Conservation (phyloP, 768 basidiomycete genomes). For the Lanmaoa pseudosensibilis region DNA sequence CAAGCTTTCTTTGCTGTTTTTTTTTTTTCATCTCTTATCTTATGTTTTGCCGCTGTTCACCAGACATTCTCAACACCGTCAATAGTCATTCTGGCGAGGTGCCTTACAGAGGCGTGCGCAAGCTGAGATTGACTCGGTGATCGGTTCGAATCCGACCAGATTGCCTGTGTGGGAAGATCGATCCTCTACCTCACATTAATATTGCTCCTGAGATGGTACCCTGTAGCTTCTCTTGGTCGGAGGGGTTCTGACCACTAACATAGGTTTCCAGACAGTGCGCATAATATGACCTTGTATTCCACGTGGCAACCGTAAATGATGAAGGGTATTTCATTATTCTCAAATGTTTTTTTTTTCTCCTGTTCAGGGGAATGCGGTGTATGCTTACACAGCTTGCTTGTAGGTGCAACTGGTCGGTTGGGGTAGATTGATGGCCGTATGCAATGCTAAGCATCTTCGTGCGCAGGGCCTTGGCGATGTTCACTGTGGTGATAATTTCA, state of each 20-base stretch:
- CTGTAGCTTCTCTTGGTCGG: constrained; percentile 12
- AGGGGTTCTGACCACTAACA: not conserved
- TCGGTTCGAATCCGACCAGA: constrained; percentile 5
- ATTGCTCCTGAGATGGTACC: constrained; percentile 13
- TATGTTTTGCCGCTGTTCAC: not conserved
- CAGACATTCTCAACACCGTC: constrained; percentile 8
- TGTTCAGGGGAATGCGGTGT: not conserved
- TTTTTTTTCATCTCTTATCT: too few species aligned
- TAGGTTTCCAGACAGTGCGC: not conserved
- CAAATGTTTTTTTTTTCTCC: constrained; percentile 13
- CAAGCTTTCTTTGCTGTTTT: too few species aligned
- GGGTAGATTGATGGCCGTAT: not conserved
- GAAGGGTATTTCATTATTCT: constrained; percentile 54
- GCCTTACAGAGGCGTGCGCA: constrained; percentile 18
- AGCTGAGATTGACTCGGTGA: constrained; percentile 14
- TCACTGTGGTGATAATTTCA: constrained; percentile 31
- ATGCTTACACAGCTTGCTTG: not conserved
- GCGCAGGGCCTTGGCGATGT: constrained; percentile 30
- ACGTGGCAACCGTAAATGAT: constrained; percentile 34
- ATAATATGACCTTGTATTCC: constrained; percentile 15
- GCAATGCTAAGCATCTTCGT: not conserved
- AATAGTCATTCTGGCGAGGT: constrained; percentile 11
- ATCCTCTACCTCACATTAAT: too few species aligned
- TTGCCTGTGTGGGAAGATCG: constrained; percentile 18
- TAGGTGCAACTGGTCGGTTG: constrained; percentile 1